Conservation (phyloP, 2,329 filamentous ascomycete genomes). For the Nemania diffusa region DNA sequence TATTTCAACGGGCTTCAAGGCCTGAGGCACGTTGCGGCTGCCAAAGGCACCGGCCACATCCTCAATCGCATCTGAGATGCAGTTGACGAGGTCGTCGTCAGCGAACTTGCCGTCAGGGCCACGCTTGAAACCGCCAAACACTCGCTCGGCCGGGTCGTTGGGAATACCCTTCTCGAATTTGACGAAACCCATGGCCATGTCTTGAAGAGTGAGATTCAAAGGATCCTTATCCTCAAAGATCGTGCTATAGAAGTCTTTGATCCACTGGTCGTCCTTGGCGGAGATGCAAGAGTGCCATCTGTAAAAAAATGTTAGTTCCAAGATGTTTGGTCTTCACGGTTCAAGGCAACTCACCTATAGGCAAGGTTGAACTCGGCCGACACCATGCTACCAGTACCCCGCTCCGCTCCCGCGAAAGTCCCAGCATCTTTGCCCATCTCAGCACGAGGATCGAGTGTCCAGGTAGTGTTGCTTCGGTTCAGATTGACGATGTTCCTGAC, state of each 20-base stretch:
- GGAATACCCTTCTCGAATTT: conserved; percentile 71
- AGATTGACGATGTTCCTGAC: conserved; percentile 81
- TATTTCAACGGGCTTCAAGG: conserved; percentile 80
- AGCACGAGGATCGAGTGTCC: conserved; percentile 81
- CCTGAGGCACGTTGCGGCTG: conserved; percentile 76
- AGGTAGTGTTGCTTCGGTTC: conserved; percentile 77
- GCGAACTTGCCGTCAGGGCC: conserved; percentile 74
- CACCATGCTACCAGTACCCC: conserved; percentile 82
- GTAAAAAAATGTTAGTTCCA: background rate
- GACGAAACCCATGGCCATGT: conserved; percentile 71
- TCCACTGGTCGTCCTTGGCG: conserved; percentile 82
- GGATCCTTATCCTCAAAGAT: conserved; percentile 69
- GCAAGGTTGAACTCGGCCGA: conserved; percentile 90
- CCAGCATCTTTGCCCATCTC: conserved; percentile 68
- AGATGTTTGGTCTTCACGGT: background rate
- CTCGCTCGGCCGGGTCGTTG: conserved; percentile 74
- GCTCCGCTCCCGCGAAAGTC: conserved; percentile 68
- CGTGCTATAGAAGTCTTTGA: conserved; percentile 72
- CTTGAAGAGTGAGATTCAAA: conserved; percentile 64
- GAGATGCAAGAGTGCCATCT: conserved; percentile 80
- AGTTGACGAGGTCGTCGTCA: conserved; percentile 80
- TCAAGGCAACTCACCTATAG: conserved; percentile 67
- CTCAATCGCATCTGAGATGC: conserved; percentile 81
- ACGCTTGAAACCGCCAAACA: conserved; percentile 74
- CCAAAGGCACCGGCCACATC: conserved; percentile 81